These are phyloP conservation scores for Auricularia sp. DNA, from an alignment of 768 basidiomycete species.

Conservation along the genomic window DNA sequence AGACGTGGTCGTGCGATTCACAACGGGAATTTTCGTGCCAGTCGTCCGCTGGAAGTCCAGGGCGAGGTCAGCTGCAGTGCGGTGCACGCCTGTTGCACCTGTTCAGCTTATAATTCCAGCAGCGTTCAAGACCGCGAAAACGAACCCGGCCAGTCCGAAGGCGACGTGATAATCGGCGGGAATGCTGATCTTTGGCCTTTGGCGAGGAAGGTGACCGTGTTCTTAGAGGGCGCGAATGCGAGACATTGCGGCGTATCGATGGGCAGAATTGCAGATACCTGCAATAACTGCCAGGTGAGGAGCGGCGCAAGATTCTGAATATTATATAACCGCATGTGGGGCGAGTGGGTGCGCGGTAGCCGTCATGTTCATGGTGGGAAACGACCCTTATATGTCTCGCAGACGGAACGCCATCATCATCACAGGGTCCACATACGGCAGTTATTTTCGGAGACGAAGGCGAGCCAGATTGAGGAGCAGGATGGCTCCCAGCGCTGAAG, in stretches of 20 bases:
- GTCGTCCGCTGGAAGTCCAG: constrained; percentile 56
- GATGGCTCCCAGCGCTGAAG: background rate
- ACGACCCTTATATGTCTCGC: too few relatives aligned
- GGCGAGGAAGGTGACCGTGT: background rate
- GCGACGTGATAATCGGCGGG: constrained; percentile 30
- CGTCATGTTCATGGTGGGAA: background rate
- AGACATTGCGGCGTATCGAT: background rate
- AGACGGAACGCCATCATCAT: too few relatives aligned
- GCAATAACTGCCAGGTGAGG: background rate
- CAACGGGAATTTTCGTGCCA: constrained; percentile 36
- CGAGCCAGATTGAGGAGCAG: background rate
- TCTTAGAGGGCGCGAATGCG: background rate
- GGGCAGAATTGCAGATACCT: background rate
- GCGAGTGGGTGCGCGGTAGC: background rate
- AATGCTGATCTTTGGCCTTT: background rate
- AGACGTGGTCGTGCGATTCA: constrained; percentile 37
- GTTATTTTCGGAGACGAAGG: background rate
- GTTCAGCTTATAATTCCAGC: too few relatives aligned
- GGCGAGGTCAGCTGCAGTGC: constrained; percentile 50
- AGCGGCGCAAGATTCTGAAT: background rate
- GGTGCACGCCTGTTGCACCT: constrained; percentile 37
- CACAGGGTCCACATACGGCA: background rate
- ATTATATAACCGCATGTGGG: background rate
- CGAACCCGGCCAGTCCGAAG: constrained; percentile 40
- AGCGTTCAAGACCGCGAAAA: background rate